Evolutionary conservation across 176 grass and related monocot species (phyloP).

Genomic region (Carex pumila): DNA sequence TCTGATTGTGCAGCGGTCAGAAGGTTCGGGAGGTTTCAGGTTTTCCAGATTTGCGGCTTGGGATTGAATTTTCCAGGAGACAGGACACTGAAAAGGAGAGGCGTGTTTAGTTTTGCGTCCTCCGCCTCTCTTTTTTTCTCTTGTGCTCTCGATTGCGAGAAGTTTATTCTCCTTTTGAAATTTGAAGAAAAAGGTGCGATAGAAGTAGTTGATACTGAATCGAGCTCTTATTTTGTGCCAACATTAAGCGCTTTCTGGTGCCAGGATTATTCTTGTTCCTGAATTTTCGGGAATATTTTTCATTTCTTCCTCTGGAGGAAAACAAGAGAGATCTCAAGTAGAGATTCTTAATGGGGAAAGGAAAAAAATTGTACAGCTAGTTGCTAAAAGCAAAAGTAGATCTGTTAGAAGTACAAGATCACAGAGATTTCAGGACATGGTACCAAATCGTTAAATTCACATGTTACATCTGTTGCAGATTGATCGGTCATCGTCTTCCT

Average conservation of each 20-base stretch:
- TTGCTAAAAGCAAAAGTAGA: neutral
- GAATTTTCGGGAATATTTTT: neutral
- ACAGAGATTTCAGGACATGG: conserved; percentile 3
- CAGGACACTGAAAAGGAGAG: neutral
- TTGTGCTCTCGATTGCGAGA: neutral
- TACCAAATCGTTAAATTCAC: conserved; percentile 7
- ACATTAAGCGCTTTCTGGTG: neutral
- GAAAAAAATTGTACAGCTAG: neutral
- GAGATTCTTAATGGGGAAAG: neutral
- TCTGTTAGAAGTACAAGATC: conserved; percentile 15
- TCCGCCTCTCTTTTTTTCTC: neutral
- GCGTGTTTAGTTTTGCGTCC: neutral
- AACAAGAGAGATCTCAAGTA: neutral
- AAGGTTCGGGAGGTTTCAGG: neutral
- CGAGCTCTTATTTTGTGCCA: neutral
- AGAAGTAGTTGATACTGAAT: conserved; percentile 1
- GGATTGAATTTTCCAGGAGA: neutral
- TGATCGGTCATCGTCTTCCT: neutral
- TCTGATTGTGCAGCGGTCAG: neutral
- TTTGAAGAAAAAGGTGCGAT: conserved; percentile 1
- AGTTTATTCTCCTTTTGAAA: neutral
- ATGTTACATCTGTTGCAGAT: conserved; percentile 1
- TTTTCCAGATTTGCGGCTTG: neutral
- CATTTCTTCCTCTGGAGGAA: neutral
- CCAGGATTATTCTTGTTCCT: neutral